phyloP scores from a whole-genome alignment of 306 rosid species.

The Begonia fuchsioides region DNA sequence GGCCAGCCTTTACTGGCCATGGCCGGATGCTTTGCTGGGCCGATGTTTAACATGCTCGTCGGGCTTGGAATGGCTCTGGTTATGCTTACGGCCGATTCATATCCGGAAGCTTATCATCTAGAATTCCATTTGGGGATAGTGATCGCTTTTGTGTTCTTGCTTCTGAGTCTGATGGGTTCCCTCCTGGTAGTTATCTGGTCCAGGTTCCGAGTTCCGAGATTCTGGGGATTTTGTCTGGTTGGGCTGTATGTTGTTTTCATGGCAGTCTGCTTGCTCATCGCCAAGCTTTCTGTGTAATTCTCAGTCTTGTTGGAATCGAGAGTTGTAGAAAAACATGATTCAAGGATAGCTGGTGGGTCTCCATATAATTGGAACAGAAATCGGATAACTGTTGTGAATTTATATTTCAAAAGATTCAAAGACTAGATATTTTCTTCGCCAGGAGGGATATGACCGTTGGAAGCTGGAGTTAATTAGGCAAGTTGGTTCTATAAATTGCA shows the following conservation, averaged over 20 bases:
- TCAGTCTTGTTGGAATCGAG: neutral
- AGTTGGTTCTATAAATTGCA: no score
- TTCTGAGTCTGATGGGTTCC: conserved; percentile 90
- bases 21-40: conserved; percentile 98
- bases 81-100: conserved; percentile 50
- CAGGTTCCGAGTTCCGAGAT: conserved; percentile 88
- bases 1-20: conserved; percentile 95
- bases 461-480: no score
- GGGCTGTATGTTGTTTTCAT: conserved; percentile 60
- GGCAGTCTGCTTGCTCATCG: conserved; percentile 52
- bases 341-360: no score
- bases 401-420: no score
- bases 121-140: conserved; percentile 70
- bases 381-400: no score
- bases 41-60: conserved; percentile 95
- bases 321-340: neutral
- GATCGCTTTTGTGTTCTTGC: conserved; percentile 74
- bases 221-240: conserved; percentile 93
- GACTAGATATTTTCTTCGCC: no score
- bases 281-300: conserved; percentile 57
- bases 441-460: no score
- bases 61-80: conserved; percentile 93
- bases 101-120: conserved; percentile 69
- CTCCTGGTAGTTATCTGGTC: conserved; percentile 74
- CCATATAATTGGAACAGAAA: no score